Evolutionary conservation across 331 rosid species (phyloP).

Genomic region (Stylosanthes scabra): DNA sequence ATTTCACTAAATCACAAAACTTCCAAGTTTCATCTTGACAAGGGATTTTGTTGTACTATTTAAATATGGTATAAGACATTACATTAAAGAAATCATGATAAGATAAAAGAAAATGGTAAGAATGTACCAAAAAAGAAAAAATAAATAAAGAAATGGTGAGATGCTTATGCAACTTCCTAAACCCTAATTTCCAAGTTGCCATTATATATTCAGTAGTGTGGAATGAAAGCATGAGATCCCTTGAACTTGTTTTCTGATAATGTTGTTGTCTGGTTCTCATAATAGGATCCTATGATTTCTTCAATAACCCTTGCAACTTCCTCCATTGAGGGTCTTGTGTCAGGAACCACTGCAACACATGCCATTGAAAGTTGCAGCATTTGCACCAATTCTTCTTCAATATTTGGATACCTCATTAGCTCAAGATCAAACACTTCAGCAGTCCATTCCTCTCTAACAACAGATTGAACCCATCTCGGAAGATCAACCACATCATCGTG

Average conservation of each 20-base stretch:
- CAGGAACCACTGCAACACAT: conserved; percentile 76
- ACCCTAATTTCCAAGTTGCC: not conserved
- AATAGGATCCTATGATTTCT: conserved; percentile 60
- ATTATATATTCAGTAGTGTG: conserved; percentile 19
- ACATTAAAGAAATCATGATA: conserved; percentile 3
- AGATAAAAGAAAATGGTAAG: not conserved
- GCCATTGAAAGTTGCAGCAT: conserved; percentile 96
- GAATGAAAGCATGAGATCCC: conserved; percentile 42
- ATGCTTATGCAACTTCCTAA: conserved; percentile 13
- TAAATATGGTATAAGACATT: conserved; percentile 1
- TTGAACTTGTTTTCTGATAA: conserved; percentile 54
- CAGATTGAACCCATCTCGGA: conserved; percentile 92
- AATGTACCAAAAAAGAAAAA: not conserved
- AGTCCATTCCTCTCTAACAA: conserved; percentile 95
- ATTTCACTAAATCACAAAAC: not conserved
- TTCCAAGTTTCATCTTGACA: not conserved
- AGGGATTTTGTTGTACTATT: not conserved
- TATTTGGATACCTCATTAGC: conserved; percentile 70
- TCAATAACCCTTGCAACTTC: conserved; percentile 79
- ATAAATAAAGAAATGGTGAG: not conserved
- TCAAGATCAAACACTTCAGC: conserved; percentile 95
- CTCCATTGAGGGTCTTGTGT: conserved; percentile 80
- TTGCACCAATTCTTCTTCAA: conserved; percentile 94
- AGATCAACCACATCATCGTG: conserved; percentile 78
- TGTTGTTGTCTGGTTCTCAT: conserved; percentile 54